Base-by-base conservation (phyloP, 2,329 filamentous ascomycete species). In the Neonectria sp. region DNA sequence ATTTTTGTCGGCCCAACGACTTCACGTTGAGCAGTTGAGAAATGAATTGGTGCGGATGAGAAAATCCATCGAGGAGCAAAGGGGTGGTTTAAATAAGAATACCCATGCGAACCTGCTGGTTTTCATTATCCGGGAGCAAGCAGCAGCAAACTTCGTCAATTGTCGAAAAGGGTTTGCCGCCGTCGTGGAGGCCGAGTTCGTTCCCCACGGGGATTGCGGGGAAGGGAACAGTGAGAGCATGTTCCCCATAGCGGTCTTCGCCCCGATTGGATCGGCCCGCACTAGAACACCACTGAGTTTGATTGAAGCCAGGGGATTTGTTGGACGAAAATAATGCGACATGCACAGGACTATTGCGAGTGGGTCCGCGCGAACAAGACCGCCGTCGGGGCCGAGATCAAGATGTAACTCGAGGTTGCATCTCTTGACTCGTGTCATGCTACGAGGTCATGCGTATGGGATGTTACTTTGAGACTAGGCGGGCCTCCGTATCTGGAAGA, bases 181-280 rank as follows among this genome's bases (percentile, higher is more conserved):
- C n/a, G n/a, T n/a, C n/a, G n/a, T n/a, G n/a, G n/a, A n/a, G n/a
- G n/a, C n/a, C n/a, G n/a, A n/a, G n/a, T 35, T 35, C 4, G 37
- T n/a, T 17, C 58, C 58, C 58, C 58, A 45, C 24, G 52, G 52
- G 24, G 43, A 51, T 51, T 63, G 53, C 43, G 60, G 60, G 60
- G 60, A 45, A 52, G 27, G 57, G 31, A 24, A 25, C 33, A 33
- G 9, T 7, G 59, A 15, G 40, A 33, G 24, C 40, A 45, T 45
- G n/a, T 40, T 45, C 37, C 51, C 60, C 60, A 63, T 27, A 29
- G 33, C 60, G 60, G 60, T 21, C 43, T 56, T 63, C 33, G 31
- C 33, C 15, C 40, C 40, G 40, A 24, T 45, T 45, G 40, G 40
- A 24, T n/a, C 40, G 40, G 40, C n/a, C 24, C 24, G 3, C 13